A percentile compares a stretch with the other conserved stretches of the same genome.
Conservation (phyloP, 2,329 filamentous ascomycete species). For the Stagonosporopsis vannaccii region DNA sequence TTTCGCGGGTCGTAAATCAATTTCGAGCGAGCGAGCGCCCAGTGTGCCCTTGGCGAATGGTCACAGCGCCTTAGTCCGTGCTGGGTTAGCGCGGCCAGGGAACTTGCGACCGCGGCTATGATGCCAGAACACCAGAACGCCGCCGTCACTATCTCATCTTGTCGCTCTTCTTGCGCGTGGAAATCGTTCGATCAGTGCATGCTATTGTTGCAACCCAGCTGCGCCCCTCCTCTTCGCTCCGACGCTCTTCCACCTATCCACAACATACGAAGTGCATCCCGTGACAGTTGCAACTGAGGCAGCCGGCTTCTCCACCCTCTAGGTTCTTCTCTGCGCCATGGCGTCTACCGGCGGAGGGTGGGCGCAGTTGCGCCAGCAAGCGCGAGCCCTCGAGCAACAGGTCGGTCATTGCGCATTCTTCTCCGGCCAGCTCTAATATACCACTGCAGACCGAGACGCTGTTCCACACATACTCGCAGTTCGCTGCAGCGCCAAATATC, state of each 20-base stretch:
- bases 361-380: slow-evolving; percentile 94
- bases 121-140: slow-evolving; percentile 24
- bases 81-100: slow-evolving; percentile 13
- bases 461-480: slow-evolving; percentile 89
- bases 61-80: background rate
- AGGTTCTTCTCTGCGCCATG: slow-evolving; percentile 32
- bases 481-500: slow-evolving; percentile 79
- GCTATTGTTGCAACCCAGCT: background rate
- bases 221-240: background rate
- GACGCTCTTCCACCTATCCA: background rate
- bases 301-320: background rate
- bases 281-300: no score
- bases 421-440: slow-evolving; percentile 32
- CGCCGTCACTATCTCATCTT: background rate
- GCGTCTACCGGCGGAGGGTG: slow-evolving; percentile 65
- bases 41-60: slow-evolving; percentile 26
- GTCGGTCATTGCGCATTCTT: slow-evolving; percentile 57
- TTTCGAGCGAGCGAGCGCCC: slow-evolving; percentile 32
- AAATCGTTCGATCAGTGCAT: background rate
- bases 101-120: slow-evolving; percentile 22
- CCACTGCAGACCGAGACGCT: slow-evolving; percentile 76
- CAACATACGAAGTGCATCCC: background rate
- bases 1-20: slow-evolving; percentile 49
- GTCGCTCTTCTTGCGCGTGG: background rate
- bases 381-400: slow-evolving; percentile 86